Evolutionary conservation across 768 basidiomycete species (phyloP).

Genomic region (Tulasnella calospora): DNA sequence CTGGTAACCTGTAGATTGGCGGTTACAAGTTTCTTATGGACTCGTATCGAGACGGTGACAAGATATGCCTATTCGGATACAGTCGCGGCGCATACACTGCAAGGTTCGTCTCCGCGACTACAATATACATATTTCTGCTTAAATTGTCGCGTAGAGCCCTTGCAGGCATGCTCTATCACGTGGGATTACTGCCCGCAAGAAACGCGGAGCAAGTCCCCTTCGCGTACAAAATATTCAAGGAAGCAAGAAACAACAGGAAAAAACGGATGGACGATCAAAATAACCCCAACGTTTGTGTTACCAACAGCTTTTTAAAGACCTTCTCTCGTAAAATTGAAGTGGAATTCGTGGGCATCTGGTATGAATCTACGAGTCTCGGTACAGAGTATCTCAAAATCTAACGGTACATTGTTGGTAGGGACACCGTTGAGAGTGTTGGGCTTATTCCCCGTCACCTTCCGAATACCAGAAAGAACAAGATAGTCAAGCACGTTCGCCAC

Average conservation of each 20-base stretch:
- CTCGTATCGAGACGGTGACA: conserved; percentile 49
- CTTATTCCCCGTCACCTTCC: conserved; percentile 18
- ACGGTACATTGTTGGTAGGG: neutral
- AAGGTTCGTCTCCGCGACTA: neutral
- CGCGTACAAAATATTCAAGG: conserved; percentile 67
- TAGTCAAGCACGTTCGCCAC: conserved; percentile 33
- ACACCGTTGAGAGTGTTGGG: conserved; percentile 21
- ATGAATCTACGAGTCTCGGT: neutral
- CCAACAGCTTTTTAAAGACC: too few species aligned
- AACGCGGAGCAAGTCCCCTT: conserved; percentile 68
- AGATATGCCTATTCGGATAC: conserved; percentile 79
- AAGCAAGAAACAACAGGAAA: too few species aligned
- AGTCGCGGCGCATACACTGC: conserved; percentile 69
- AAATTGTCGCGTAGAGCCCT: too few species aligned
- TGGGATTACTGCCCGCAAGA: conserved; percentile 63
- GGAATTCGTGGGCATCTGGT: conserved; percentile 79
- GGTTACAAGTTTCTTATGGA: conserved; percentile 27
- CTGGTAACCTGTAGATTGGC: neutral
- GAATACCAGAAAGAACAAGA: conserved; percentile 5
- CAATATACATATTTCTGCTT: too few species aligned
- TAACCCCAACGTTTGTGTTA: too few species aligned
- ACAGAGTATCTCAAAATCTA: neutral
- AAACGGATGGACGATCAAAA: too few species aligned
- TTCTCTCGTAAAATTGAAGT: conserved; percentile 62
- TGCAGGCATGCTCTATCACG: conserved; percentile 29